These are phyloP conservation scores for Trametes maxima DNA, from an alignment of 768 basidiomycete species.

Conservation along the genomic window DNA sequence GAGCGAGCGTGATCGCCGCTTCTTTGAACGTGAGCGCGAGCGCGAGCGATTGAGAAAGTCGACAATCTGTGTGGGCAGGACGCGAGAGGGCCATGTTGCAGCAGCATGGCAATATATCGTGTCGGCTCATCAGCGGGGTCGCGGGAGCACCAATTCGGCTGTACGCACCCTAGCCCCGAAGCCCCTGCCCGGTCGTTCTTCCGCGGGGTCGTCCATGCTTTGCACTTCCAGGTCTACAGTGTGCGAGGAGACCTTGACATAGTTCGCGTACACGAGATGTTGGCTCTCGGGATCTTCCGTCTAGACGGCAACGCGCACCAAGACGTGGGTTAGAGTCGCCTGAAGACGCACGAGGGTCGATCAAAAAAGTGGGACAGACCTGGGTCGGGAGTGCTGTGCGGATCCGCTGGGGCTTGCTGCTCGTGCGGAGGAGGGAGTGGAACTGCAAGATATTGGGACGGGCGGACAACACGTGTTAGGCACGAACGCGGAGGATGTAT, in stretches of 20 bases:
- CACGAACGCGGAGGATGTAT: conserved; percentile 29
- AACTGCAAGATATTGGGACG: conserved; percentile 30
- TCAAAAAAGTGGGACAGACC: conserved; percentile 13
- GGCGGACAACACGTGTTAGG: conserved; percentile 40
- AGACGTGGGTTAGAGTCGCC: conserved; percentile 15
- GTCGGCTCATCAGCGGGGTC: conserved; percentile 5
- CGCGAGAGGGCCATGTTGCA: conserved; percentile 17
- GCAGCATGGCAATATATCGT: conserved; percentile 9
- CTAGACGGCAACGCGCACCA: conserved; percentile 22
- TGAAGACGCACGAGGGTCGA: background rate
- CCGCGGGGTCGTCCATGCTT: conserved; percentile 25
- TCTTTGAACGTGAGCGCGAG: conserved; percentile 57
- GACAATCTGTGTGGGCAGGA: conserved; percentile 48
- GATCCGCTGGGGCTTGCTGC: conserved; percentile 28
- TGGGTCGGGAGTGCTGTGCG: conserved; percentile 17
- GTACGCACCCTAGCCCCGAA: conserved; percentile 33
- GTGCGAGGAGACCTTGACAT: conserved; percentile 25
- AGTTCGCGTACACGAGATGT: conserved; percentile 22
- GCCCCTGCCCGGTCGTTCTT: conserved; percentile 29
- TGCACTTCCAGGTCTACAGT: conserved; percentile 24
- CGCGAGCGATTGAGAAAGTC: conserved; percentile 53
- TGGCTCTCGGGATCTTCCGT: conserved; percentile 25
- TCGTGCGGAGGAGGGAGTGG: conserved; percentile 32
- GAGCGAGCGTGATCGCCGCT: conserved; percentile 31
- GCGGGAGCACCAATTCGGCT: background rate